phyloP scores from a whole-genome alignment of 2,329 filamentous ascomycete species.

The Monosporascus ibericus region DNA sequence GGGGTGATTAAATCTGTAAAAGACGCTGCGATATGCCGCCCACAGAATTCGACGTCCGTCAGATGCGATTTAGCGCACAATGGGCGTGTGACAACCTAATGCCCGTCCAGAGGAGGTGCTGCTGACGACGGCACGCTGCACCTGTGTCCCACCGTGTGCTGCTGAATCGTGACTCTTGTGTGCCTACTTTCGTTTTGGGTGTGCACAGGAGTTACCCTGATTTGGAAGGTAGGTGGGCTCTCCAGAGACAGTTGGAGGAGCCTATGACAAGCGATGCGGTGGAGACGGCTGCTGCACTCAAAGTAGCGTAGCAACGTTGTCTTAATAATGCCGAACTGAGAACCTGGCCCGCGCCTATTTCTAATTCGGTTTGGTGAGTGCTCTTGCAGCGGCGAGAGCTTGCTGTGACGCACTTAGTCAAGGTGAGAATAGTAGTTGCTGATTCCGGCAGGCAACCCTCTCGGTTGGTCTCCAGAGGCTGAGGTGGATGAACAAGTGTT shows the following conservation, averaged over 20 bases:
- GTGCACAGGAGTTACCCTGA: constrained; percentile 21
- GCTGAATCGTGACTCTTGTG: constrained; percentile 9
- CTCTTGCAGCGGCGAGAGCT: constrained; percentile 2
- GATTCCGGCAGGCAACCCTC: background rate
- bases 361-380: background rate
- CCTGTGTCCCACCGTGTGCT: constrained; percentile 9
- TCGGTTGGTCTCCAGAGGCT: background rate
- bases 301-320: background rate
- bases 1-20: background rate
- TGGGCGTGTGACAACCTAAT: background rate
- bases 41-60: background rate
- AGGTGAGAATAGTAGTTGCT: constrained; percentile 8
- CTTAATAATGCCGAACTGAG: constrained; percentile 2
- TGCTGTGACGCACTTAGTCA: constrained; percentile 6
- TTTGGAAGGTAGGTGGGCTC: constrained; percentile 25
- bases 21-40: background rate
- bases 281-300: background rate
- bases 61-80: background rate
- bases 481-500: background rate
- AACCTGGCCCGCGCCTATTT: background rate
- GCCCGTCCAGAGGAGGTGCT: background rate
- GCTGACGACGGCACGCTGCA: constrained; percentile 2
- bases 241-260: constrained; percentile 21
- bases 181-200: constrained; percentile 4
- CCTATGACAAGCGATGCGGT: constrained; percentile 16